Evolutionary conservation across 371 early-diverging fungal species (phyloP).

Genomic region (Dipsacomyces acuminosporus): DNA sequence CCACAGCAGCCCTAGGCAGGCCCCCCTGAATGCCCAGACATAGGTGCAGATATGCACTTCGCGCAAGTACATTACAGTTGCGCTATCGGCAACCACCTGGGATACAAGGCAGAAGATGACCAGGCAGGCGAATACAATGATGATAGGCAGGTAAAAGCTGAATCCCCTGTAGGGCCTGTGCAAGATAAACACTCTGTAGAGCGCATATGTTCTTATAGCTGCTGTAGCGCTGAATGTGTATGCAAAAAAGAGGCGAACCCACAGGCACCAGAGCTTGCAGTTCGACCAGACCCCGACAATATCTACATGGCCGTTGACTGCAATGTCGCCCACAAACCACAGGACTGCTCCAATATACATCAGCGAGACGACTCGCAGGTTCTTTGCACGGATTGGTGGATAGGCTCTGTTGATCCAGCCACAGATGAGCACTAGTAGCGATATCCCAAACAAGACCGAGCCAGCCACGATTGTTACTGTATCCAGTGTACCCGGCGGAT

Average conservation of each 20-base stretch:
- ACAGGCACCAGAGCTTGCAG: conserved; percentile 29
- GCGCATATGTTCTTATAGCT: conserved; percentile 1
- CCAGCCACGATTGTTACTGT: too few relatives aligned
- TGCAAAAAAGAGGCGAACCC: conserved; percentile 20
- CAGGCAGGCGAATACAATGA: conserved; percentile 4
- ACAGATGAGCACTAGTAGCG: conserved; percentile 4
- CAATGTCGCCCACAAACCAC: conserved; percentile 33
- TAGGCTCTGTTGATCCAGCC: conserved; percentile 13
- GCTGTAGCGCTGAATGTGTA: not conserved
- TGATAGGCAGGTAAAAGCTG: conserved; percentile 14
- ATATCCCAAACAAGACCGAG: conserved; percentile 5
- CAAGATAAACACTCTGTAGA: conserved; percentile 22
- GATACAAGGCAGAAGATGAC: conserved; percentile 11
- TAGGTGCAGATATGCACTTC: conserved; percentile 18
- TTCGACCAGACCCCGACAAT: conserved; percentile 4
- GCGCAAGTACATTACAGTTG: conserved; percentile 13
- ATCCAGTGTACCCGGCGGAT: too few relatives aligned
- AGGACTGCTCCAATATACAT: conserved; percentile 15
- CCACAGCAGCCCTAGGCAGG: not conserved
- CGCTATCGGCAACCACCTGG: conserved; percentile 2
- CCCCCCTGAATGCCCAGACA: not conserved
- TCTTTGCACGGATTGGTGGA: conserved; percentile 26
- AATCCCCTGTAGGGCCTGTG: conserved; percentile 14
- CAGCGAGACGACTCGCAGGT: conserved; percentile 14
- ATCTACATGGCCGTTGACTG: conserved; percentile 24